A percentile compares a stretch with the other conserved stretches of the same genome.
These are phyloP conservation scores for Juncus effusus DNA, from an alignment of 176 grass and related monocot species.

Conservation along the genomic window DNA sequence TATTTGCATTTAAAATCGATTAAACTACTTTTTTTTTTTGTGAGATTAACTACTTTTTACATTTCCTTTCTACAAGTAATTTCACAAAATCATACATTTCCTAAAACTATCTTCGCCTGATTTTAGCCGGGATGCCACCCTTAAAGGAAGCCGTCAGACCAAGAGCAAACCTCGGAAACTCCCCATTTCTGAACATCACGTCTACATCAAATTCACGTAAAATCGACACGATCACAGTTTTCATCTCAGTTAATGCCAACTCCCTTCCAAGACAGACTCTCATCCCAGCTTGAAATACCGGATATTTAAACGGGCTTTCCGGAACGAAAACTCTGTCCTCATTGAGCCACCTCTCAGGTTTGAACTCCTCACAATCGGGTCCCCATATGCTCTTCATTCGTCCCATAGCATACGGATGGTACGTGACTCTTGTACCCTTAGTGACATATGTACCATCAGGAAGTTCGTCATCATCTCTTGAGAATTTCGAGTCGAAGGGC, in stretches of 20 bases:
- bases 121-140: conserved; percentile 63
- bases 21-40: no score
- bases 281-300: conserved; percentile 81
- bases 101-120: conserved; percentile 34
- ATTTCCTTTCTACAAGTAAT: no score
- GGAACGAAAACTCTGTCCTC: conserved; percentile 37
- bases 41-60: no score
- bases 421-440: conserved; percentile 43
- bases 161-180: conserved; percentile 49
- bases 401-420: conserved; percentile 80
- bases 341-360: conserved; percentile 46
- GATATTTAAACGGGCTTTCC: conserved; percentile 72
- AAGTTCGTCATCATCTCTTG: conserved; percentile 48
- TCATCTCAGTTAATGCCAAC: conserved; percentile 86
- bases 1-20: no score
- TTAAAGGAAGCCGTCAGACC: conserved; percentile 60
- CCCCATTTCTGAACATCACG: conserved; percentile 34
- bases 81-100: neutral
- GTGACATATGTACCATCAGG: conserved; percentile 57
- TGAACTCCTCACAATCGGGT: conserved; percentile 39
- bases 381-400: conserved; percentile 69
- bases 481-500: conserved; percentile 75
- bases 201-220: conserved; percentile 61
- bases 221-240: conserved; percentile 57
- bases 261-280: conserved; percentile 84